phyloP scores from a whole-genome alignment of 768 basidiomycete species.

The Hygrophorus pudorinus region DNA sequence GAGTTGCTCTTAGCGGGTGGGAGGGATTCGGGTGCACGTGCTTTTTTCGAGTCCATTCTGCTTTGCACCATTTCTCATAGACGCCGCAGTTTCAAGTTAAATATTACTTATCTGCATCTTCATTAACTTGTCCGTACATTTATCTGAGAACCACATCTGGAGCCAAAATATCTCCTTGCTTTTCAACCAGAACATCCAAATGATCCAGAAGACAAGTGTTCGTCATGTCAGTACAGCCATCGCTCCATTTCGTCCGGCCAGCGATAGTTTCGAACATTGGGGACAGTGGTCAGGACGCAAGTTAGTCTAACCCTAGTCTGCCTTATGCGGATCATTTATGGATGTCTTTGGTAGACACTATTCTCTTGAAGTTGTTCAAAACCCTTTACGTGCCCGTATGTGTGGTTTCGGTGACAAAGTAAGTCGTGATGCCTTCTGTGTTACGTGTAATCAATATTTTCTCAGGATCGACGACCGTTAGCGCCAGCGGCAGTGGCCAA shows the following conservation, averaged over 20 bases:
- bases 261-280: constrained; percentile 50
- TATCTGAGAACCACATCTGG: too few species aligned
- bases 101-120: neutral
- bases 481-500: constrained; percentile 87
- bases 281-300: constrained; percentile 58
- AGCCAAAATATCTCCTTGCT: neutral
- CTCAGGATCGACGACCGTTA: constrained; percentile 82
- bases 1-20: constrained; percentile 1
- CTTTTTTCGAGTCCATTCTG: too few species aligned
- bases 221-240: constrained; percentile 26
- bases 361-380: constrained; percentile 76
- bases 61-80: neutral
- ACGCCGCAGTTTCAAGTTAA: neutral
- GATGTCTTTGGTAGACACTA: constrained; percentile 46
- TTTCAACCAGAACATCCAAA: constrained; percentile 15
- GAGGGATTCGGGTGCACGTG: neutral
- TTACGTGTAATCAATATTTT: constrained; percentile 2
- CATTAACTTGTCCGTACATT: too few species aligned
- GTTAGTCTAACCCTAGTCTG: constrained; percentile 28
- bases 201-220: constrained; percentile 60
- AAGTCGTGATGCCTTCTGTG: constrained; percentile 10
- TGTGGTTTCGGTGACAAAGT: constrained; percentile 97
- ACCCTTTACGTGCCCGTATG: constrained; percentile 87
- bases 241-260: constrained; percentile 20
- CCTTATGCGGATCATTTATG: constrained; percentile 9